A percentile compares a stretch with the other conserved stretches of the same genome.
phyloP scores from a whole-genome alignment of 208 protist species.

The Tritrichomonas musculus region DNA sequence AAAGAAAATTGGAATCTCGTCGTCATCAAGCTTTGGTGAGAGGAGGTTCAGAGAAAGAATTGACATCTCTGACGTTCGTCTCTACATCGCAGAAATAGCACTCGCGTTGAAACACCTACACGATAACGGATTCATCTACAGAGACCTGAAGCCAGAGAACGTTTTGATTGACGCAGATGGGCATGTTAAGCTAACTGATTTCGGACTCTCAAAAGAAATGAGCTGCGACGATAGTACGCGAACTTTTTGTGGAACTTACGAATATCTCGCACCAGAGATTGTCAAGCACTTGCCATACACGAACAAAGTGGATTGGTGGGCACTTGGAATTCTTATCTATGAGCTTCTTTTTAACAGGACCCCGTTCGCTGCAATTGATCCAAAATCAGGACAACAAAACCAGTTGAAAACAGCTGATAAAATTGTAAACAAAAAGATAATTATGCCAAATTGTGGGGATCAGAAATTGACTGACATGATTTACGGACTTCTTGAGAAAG shows the following conservation, averaged over 20 bases:
- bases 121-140: too few relatives aligned
- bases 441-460: background rate
- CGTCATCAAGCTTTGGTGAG: too few relatives aligned
- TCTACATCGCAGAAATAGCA: too few relatives aligned
- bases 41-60: too few relatives aligned
- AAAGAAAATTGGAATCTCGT: too few relatives aligned
- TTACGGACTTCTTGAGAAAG: background rate
- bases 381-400: background rate
- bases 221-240: background rate
- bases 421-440: background rate
- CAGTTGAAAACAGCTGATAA: background rate
- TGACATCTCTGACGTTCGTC: too few relatives aligned
- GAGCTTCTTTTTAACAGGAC: background rate
- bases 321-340: slow-evolving; percentile 29
- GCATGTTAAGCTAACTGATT: too few relatives aligned
- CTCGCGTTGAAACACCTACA: too few relatives aligned
- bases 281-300: background rate
- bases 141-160: too few relatives aligned
- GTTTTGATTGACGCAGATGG: too few relatives aligned
- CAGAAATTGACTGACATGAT: background rate
- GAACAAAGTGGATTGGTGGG: background rate
- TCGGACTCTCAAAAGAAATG: slow-evolving; percentile 38
- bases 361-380: background rate
- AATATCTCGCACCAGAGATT: slow-evolving; percentile 16
- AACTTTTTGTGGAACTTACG: background rate